Base-by-base conservation (phyloP, 305 asterid species). In the Plantago coronopus region DNA sequence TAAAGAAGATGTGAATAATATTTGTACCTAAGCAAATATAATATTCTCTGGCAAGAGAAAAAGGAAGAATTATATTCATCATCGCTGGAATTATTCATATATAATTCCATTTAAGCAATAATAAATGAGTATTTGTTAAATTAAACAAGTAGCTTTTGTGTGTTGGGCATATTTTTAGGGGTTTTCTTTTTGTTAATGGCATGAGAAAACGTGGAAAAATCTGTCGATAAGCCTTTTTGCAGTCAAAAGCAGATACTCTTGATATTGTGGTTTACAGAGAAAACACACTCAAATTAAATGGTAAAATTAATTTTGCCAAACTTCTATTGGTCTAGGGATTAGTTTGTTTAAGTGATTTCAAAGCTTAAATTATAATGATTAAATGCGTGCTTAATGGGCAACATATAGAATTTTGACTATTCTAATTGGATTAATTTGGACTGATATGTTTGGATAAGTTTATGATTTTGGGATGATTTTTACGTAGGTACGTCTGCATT, bases 161-260 rank as follows among this genome's bases (percentile, higher is more conserved):
- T 63, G 46, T 49, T 65, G 62, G 31, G 63, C 47, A 53, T 72
- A 22, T 53, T 61, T 45, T 17, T 49, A 21, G 31, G 3, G 34
- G 9, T 20, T 42, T 29, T 69, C 29, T 57, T 51, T 12, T 56
- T 49, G 40, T 61, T 40, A 37, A n/a, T 37, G 47, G 37, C 38
- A 27, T n/a, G 43, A 48, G 21, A 31, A 22, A 13, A 29, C 0
- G 2, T n/a, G 16, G 13, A 42, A 14, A 7, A 51, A 51, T 57
- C 11, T 9, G 38, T 50, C 57, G 16, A 61, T 56, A 18, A 34
- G 45, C 59, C 48, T 43, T 69, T 49, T 5, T 48, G 17, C 49
- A 69, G 75, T 74, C 72, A 69, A 74, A 74, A 74, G 73, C 54
- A 58, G 73, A 66, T 70, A 62, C 44, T 63, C 60, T 56, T 54